Evolutionary conservation across 2,329 filamentous ascomycete species (phyloP), one percentile per base, ranked within the genome.

Genomic region (Penicillium sp.): DNA sequence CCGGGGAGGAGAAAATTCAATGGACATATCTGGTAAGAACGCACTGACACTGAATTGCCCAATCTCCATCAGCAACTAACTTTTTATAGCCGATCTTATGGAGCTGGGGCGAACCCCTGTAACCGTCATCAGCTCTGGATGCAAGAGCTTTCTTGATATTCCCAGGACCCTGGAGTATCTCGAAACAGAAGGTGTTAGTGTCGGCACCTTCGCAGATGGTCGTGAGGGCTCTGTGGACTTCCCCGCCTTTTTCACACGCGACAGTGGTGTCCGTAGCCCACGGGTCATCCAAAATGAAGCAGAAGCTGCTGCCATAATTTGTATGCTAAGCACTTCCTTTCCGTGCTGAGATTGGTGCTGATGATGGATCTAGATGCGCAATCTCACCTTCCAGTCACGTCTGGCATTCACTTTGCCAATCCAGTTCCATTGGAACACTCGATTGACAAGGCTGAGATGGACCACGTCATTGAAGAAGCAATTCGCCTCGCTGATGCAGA

Each of bases 121-220:
- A 35, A 83, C 89, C 16, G 89, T 98, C 2, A 73, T 98, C 35
- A 85, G 83, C 62, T 87, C 85, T 48, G 92, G 92, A 10, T 93
- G 87, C 68, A 98, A 98, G 68, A 92, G 90, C 45, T 96, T 98
- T 63, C 73, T 98, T 25, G 92, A 98, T 59, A 88, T 95, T 42
- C 80, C 84, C 2, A 76, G 86, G 35, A 98, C 92, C 0, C 73
- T 98, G 4, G 92, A 98, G 68, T 82, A 80, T 52, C 69, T 84
- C 3, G 80, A 84, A 56, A 84, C 80, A 0, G 75, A 82, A 45
- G 72, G 72, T 74, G 88, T 87, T 14, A 75, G 82, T 25, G 88
- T 95, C 1, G 84, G 80, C 3, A 96, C 92, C 2, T 98, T 96
- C 68, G 82, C 87, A 15, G 86, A 94, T 63, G 86, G 85, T 1